Evolutionary conservation across 169 alveolate genomes (phyloP), one percentile per base, ranked within the genome.

Genomic region (Plasmodium falciparum): DNA sequence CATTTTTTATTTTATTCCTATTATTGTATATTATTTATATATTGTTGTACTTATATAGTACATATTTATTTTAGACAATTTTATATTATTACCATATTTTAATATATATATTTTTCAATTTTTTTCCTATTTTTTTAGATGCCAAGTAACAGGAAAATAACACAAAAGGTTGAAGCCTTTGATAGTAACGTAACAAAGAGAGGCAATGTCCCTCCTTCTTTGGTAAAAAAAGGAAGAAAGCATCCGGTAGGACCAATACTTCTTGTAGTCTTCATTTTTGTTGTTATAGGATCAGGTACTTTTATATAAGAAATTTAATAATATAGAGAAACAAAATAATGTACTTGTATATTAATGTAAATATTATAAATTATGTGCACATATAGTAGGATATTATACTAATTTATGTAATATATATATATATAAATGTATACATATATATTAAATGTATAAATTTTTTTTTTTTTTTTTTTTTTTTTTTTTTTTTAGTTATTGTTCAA

Each of bases 281-380:
- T 85, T 52, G 91, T 85, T 45, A 85, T 85, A 39, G 91, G 91
- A 58, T 85, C 91, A 62, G 91, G 91, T 85, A 80, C 24, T 73
- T 52, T n/a, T 43, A 45, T 24, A 67, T 45, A 49, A 2, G 26
- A 33, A 33, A 33, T 69, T n/a, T 13, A 69, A 33, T 33, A 33
- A 33, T 33, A 33, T 33, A 33, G 7, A 33, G 45, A 33, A 33
- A 33, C 0, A 33, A 33, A 33, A 33, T 33, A 33, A 33, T 33
- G 45, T 33, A 33, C 45, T 5, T 33, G 45, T 33, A 33, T 33
- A 33, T 33, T 33, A 33, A 33, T 33, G 45, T 33, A 33, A 33
- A 33, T 33, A 33, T 33, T 33, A 33, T 33, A 33, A 33, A 33
- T 33, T 8, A 33, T 33, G 45, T 33, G 45, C 45, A 33, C 45